Conservation (phyloP, 345 rosid species). For the Rhizophora apiculata region DNA sequence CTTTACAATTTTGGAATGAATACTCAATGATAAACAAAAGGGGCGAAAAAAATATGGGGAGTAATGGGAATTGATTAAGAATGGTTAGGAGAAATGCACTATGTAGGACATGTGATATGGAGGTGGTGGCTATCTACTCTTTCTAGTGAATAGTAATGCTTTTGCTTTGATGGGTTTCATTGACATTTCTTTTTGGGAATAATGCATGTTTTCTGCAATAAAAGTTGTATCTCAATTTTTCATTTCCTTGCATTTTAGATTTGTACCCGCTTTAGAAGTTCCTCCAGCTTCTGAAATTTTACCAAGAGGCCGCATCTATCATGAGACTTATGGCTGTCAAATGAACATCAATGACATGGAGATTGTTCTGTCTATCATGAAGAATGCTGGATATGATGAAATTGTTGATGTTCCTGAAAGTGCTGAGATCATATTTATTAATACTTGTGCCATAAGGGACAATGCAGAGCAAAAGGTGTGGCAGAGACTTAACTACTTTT, state of each 20-base stretch:
- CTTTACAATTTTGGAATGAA: too few species aligned
- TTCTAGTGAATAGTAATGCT: background rate
- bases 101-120: background rate
- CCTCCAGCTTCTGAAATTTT: slow-evolving; percentile 24
- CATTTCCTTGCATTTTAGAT: slow-evolving; percentile 29
- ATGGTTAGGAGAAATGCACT: background rate
- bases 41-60: too few species aligned
- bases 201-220: background rate
- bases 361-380: slow-evolving; percentile 86
- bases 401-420: slow-evolving; percentile 67
- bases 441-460: slow-evolving; percentile 90
- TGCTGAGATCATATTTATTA: slow-evolving; percentile 83
- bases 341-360: slow-evolving; percentile 97
- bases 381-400: slow-evolving; percentile 69
- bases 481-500: slow-evolving; percentile 94
- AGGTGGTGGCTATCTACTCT: too few species aligned
- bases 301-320: slow-evolving; percentile 72
- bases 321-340: slow-evolving; percentile 93
- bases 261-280: slow-evolving; percentile 25
- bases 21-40: too few species aligned
- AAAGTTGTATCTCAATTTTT: background rate
- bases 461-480: slow-evolving; percentile 92
- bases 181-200: background rate
- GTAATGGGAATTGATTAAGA: too few species aligned
- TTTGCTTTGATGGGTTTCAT: background rate